Base-by-base conservation (phyloP, 305 asterid species). In the Nicotiana rustica region DNA sequence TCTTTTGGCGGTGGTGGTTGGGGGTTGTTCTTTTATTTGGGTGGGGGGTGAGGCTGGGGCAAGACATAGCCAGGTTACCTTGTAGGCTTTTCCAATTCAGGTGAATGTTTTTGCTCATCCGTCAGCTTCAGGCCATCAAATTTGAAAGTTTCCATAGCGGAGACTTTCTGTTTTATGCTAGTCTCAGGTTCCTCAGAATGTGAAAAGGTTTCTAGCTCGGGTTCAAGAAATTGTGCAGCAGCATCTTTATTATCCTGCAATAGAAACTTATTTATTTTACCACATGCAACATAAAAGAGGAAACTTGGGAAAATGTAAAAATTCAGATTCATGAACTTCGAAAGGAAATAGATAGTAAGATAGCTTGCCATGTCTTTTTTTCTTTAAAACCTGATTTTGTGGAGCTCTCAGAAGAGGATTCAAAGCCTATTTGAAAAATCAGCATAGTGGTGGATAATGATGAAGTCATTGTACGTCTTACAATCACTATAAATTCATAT, bases 91-190 rank as follows among this genome's bases (percentile, higher is more conserved):
- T 70, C 78, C 4, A n/a, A 35, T 69, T 79, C 69, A 66, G 77
- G 67, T 71, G 88, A 69, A 60, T 85, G 81, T 5, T 21, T 79
- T 47, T 66, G 80, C 67, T 67, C 80, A 69, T 66, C 64, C 67
- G 66, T 59, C 60, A 18, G 77, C 38, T 82, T 52, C 56, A 12
- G 25, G 65, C 76, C 65, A 83, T 47, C 76, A 67, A 25, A 77
- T 33, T 52, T 56, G 82, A 52, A 49, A 36, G 61, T 49, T 31
- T 57, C 66, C 47, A n/a, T 5, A 44, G 78, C 14, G 64, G 55
- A 80, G 61, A 44, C 19, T 65, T 80, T 47, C 78, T 67, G 55
- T 47, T 80, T 80, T 69, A 80, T 35, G 66, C 33, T 49, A 66
- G 52, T 55, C 55, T 25, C 49, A 65, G 41, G 77, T 66, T 47